A percentile compares a stretch with the other conserved stretches of the same genome.
Conservation (phyloP, 2,329 filamentous ascomycete species). For the Fusarium mundagurra region DNA sequence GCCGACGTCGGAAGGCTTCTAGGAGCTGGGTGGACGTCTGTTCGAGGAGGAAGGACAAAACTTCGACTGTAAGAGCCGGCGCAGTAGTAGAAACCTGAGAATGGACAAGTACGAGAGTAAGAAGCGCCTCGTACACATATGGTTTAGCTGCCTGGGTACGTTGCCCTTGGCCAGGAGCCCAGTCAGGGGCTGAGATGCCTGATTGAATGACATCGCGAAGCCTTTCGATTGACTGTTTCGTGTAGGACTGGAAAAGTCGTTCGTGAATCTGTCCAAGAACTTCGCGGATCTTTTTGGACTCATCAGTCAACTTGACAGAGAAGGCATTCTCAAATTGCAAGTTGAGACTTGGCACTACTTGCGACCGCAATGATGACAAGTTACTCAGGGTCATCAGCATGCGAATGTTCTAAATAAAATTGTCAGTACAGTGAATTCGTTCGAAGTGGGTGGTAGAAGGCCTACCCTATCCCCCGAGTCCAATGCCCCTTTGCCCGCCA, state of each 20-base stretch:
- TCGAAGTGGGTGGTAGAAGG: background rate
- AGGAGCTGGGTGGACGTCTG: conserved; percentile 83
- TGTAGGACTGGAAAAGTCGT: conserved; percentile 92
- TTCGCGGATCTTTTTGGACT: conserved; percentile 90
- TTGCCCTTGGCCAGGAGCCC: conserved; percentile 68
- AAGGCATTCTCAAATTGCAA: conserved; percentile 94
- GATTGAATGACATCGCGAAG: conserved; percentile 76
- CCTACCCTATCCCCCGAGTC: conserved; percentile 67
- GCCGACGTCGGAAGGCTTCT: conserved; percentile 75
- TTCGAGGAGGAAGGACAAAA: conserved; percentile 88
- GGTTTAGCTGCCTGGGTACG: conserved; percentile 80
- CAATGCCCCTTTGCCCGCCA: conserved; percentile 58
- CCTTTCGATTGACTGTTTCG: conserved; percentile 75
- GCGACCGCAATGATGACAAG: conserved; percentile 81
- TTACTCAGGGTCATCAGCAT: conserved; percentile 96
- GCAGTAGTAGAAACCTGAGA: conserved; percentile 87
- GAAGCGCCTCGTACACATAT: conserved; percentile 89
- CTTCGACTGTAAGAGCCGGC: conserved; percentile 77
- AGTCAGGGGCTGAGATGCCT: conserved; percentile 76
- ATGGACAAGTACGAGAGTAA: conserved; percentile 89
- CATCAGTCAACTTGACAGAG: conserved; percentile 92
- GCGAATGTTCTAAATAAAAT: conserved; percentile 75
- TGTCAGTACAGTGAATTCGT: conserved; percentile 34
- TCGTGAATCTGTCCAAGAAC: conserved; percentile 91
- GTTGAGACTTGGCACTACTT: conserved; percentile 88